Conservation (phyloP, 2,329 filamentous ascomycete genomes). For the Diaporthe destruens region DNA sequence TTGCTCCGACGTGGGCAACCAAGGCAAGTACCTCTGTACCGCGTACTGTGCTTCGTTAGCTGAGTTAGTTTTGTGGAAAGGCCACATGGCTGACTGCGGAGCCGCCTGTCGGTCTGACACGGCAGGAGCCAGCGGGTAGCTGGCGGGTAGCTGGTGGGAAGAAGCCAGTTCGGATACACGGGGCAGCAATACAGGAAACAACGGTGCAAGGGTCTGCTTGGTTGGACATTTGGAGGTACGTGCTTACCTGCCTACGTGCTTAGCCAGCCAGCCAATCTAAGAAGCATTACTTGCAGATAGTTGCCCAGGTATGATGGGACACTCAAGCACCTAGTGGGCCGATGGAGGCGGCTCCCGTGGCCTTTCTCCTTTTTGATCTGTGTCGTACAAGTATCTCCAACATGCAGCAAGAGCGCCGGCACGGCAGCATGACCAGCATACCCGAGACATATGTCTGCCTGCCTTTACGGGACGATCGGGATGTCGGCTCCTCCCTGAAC, state of each 20-base stretch:
- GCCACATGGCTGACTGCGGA: not conserved
- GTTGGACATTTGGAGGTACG: too few relatives aligned
- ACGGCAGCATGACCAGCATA: not conserved
- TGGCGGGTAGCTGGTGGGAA: not conserved
- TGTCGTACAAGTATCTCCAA: constrained; percentile 4
- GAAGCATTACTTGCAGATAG: too few relatives aligned
- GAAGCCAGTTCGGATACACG: not conserved
- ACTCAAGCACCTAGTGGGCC: too few relatives aligned
- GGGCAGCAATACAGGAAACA: too few relatives aligned
- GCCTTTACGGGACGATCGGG: too few relatives aligned
- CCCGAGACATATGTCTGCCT: too few relatives aligned
- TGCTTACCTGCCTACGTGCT: too few relatives aligned
- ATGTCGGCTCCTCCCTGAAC: too few relatives aligned
- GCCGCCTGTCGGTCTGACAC: not conserved
- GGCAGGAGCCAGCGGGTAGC: not conserved
- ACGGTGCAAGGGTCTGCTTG: too few relatives aligned
- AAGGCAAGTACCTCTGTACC: too few relatives aligned
- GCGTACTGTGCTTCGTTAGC: too few relatives aligned
- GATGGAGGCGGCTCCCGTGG: not conserved
- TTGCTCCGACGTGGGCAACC: not conserved
- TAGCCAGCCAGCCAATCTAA: too few relatives aligned
- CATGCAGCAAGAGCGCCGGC: not conserved
- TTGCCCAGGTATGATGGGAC: not conserved
- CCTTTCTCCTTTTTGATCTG: not conserved
- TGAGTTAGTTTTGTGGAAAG: not conserved